Evolutionary conservation across 192 early-diverging fungal species (phyloP), one percentile per base, ranked within the genome.

Genomic region (Jimgerdemannia flammicorona): DNA sequence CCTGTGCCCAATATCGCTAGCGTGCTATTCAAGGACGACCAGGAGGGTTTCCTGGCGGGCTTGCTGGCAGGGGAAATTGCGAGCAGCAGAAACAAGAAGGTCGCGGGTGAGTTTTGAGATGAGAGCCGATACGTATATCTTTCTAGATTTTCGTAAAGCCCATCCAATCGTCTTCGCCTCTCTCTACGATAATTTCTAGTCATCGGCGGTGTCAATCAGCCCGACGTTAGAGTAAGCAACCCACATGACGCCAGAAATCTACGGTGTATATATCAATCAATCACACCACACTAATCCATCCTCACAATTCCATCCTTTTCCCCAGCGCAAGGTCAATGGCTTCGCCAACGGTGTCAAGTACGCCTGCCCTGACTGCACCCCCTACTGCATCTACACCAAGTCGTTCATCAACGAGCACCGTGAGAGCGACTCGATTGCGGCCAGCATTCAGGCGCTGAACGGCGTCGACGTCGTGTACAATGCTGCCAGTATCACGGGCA

Each of bases 171-270:
- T 29, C 29, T 29, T 29, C 29, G 29, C 29, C 0, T 1, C 29
- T 29, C 29, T 29, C 29, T 29, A 29, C 29, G 29, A 1, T 29
- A 29, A 29, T 0, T 29, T 29, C 20, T 59, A 81, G 80, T 81
- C 29, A 78, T 82, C 18, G 77, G 77, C 66, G 81, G 81, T 6
- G 81, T 82, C 19, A 77, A 82, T 17, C 81, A 82, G 39, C 81
- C 77, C 18, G 78, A 77, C 64, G 72, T 59, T 59, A 59, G 49
- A 14, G 49, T 59, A 59, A 59, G 49, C 14, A 59, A 59, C 29
- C 29, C 29, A 29, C 29, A 29, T 29, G 29, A 29, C 29, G 29
- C 29, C 29, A 29, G 29, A 29, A 29, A 29, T 29, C 29, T 29
- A 1, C 29, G 29, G 29, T 29, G 1, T 29, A 29, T 29, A 29